Percentiles rank a stretch among this genome's conserved stretches.
These are phyloP conservation scores for Nasturtium officinale DNA, from an alignment of 345 rosid genomes.

Conservation along the genomic window DNA sequence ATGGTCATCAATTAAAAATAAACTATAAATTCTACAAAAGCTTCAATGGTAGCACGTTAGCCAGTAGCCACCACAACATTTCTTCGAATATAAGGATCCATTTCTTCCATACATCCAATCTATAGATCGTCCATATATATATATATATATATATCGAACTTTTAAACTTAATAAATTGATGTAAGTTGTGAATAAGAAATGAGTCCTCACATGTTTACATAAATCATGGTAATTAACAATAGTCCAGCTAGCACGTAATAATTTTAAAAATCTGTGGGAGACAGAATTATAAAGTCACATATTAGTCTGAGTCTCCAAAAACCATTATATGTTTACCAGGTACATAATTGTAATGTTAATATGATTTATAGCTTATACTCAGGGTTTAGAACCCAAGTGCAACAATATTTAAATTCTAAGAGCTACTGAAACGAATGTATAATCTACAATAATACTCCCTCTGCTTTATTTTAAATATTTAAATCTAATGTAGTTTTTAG, in stretches of 20 bases:
- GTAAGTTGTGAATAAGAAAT: background rate
- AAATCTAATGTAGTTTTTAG: too few relatives aligned
- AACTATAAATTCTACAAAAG: conserved; percentile 11
- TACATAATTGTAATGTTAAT: background rate
- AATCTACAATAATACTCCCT: too few relatives aligned
- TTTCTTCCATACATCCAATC: conserved; percentile 23
- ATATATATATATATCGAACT: background rate
- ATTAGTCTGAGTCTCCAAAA: too few relatives aligned
- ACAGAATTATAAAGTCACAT: conserved; percentile 37
- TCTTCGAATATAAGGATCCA: conserved; percentile 15
- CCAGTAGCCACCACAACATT: conserved; percentile 18
- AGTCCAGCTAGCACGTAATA: background rate
- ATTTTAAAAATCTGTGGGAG: too few relatives aligned
- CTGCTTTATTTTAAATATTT: too few relatives aligned
- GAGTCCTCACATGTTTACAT: background rate
- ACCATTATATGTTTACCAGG: conserved; percentile 7
- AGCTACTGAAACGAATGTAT: too few relatives aligned
- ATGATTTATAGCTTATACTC: conserved; percentile 16
- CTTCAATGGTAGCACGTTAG: conserved; percentile 36
- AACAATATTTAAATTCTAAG: background rate
- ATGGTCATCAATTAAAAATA: conserved; percentile 32
- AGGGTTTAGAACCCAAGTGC: conserved; percentile 5
- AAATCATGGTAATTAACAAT: background rate
- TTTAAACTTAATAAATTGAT: background rate
- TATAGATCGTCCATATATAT: background rate